Conservation (phyloP, 306 rosid species). For the Medicago arabica region DNA sequence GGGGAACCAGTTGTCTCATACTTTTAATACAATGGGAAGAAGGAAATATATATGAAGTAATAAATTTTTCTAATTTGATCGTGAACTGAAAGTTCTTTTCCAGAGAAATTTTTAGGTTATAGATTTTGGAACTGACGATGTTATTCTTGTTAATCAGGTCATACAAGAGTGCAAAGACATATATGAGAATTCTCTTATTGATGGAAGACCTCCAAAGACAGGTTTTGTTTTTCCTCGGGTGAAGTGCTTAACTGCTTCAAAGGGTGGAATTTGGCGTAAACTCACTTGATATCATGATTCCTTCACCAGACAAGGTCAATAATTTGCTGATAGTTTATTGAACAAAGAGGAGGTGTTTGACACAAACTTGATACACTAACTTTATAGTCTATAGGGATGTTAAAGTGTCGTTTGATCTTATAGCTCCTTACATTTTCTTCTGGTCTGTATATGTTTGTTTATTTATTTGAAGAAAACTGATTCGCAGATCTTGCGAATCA, state of each 20-base stretch:
- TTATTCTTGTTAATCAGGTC: slow-evolving; percentile 60
- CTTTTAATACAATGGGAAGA: neutral
- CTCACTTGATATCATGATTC: slow-evolving; percentile 55
- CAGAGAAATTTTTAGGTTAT: slow-evolving; percentile 13
- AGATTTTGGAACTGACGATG: slow-evolving; percentile 28
- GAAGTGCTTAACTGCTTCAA: slow-evolving; percentile 69
- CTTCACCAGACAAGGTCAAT: neutral
- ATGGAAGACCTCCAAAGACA: slow-evolving; percentile 77
- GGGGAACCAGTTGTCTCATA: neutral
- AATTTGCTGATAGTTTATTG: neutral
- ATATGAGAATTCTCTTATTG: slow-evolving; percentile 83
- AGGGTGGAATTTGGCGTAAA: slow-evolving; percentile 84
- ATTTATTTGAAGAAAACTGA: neutral
- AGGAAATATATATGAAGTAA: neutral
- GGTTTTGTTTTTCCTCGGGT: slow-evolving; percentile 86
- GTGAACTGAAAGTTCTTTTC: neutral
- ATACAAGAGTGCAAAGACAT: slow-evolving; percentile 98
- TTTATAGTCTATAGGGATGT: neutral
- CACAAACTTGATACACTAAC: neutral
- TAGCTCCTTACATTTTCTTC: neutral
- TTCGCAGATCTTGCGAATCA: neutral
- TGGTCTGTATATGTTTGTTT: neutral
- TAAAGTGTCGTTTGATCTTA: neutral
- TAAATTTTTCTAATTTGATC: slow-evolving; percentile 1
- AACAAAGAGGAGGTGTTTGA: neutral